These are phyloP conservation scores for Marasmius fiardii DNA, from an alignment of 1,284 basidiomycete genomes.

Conservation along the genomic window DNA sequence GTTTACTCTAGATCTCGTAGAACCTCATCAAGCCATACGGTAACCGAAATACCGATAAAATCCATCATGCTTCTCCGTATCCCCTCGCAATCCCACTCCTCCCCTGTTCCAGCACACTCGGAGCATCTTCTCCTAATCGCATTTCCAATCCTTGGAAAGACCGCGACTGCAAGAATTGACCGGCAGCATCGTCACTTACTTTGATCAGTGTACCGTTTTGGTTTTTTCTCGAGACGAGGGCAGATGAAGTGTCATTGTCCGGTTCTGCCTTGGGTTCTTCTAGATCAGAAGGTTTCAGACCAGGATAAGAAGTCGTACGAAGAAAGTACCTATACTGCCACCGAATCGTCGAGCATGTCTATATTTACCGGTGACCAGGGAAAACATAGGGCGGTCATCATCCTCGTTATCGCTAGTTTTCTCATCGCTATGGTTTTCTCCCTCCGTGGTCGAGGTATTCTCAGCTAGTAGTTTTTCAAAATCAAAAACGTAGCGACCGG, in stretches of 20 bases:
- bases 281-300: background rate
- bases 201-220: slow-evolving; percentile 57
- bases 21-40: background rate
- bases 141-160: slow-evolving; percentile 85
- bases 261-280: background rate
- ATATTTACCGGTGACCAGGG: slow-evolving; percentile 85
- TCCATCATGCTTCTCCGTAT: slow-evolving; percentile 40
- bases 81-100: slow-evolving; percentile 87
- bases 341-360: slow-evolving; percentile 73
- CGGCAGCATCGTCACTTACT: slow-evolving; percentile 68
- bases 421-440: slow-evolving; percentile 10
- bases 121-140: slow-evolving; percentile 76
- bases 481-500: slow-evolving; percentile 79
- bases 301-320: too few relatives aligned
- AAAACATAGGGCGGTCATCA: slow-evolving; percentile 76
- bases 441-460: background rate
- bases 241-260: slow-evolving; percentile 22
- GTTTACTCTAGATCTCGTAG: background rate
- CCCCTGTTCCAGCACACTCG: slow-evolving; percentile 84
- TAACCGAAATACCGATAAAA: background rate
- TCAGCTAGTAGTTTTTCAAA: slow-evolving; percentile 57
- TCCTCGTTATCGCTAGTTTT: slow-evolving; percentile 37
- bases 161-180: slow-evolving; percentile 65
- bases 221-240: slow-evolving; percentile 55
- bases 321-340: slow-evolving; percentile 15